Evolutionary conservation across 1,284 basidiomycete genomes (phyloP).

Genomic region (Ustilago crameri): DNA sequence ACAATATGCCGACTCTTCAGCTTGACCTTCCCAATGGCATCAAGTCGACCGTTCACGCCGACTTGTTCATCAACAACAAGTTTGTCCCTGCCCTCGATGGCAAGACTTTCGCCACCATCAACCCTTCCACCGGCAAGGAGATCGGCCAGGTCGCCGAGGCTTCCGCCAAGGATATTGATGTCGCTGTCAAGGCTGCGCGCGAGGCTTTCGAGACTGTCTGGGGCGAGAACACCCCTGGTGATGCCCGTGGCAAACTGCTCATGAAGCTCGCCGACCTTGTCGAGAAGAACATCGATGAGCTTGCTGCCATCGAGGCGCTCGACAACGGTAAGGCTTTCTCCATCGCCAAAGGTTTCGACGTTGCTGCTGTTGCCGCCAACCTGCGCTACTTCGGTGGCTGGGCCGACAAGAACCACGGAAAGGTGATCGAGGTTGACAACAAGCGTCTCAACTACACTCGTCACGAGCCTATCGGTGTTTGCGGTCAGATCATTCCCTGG

Average conservation of each 20-base stretch:
- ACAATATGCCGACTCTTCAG: constrained; percentile 54
- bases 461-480: constrained; percentile 94
- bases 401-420: constrained; percentile 84
- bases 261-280: constrained; percentile 79
- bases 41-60: constrained; percentile 55
- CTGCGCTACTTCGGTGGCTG: constrained; percentile 75
- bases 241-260: constrained; percentile 74
- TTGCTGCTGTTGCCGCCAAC: constrained; percentile 75
- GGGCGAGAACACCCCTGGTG: constrained; percentile 72
- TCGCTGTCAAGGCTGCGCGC: constrained; percentile 62
- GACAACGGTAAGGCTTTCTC: constrained; percentile 84
- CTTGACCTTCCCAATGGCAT: constrained; percentile 66
- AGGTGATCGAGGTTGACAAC: constrained; percentile 83
- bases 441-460: constrained; percentile 76
- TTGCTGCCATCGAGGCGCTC: constrained; percentile 71
- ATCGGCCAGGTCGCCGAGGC: constrained; percentile 63
- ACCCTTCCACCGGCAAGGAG: constrained; percentile 63
- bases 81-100: constrained; percentile 59
- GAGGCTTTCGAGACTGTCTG: constrained; percentile 57
- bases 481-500: constrained; percentile 64
- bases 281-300: constrained; percentile 77
- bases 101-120: constrained; percentile 63
- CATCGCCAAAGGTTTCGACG: constrained; percentile 76
- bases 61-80: constrained; percentile 66
- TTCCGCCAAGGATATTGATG: constrained; percentile 62